Evolutionary conservation across 352 stramenopile species (phyloP).

Genomic region (Discostella stelligera): DNA sequence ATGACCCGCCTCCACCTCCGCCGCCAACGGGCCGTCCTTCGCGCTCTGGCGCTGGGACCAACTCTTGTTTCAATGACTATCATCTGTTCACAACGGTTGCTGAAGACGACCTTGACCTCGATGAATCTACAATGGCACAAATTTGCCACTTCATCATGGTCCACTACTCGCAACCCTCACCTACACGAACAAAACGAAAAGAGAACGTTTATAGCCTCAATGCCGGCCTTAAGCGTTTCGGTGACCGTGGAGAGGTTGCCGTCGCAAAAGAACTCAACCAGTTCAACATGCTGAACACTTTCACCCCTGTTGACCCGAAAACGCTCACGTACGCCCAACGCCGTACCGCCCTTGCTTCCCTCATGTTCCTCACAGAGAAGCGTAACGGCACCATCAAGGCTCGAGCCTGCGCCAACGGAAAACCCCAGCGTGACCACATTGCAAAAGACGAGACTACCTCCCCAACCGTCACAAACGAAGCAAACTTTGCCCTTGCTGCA

Average conservation of each 20-base stretch:
- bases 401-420: no score
- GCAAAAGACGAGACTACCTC: background rate
- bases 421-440: no score
- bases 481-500: background rate
- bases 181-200: background rate
- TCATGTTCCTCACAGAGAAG: no score
- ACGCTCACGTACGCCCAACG: background rate
- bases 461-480: background rate
- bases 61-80: background rate
- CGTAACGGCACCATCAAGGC: no score
- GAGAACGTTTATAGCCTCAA: background rate
- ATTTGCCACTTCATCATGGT: background rate
- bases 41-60: background rate
- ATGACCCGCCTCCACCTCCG: no score
- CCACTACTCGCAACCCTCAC: background rate
- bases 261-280: background rate
- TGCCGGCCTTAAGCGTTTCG: background rate
- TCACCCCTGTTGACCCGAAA: background rate
- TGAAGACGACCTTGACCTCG: background rate
- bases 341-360: background rate
- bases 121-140: background rate
- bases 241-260: background rate
- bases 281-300: slow-evolving; percentile 1
- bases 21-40: no score
- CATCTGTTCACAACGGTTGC: background rate